Conservation (phyloP, 805 yeast species). For the Saturnispora serradocipensis region DNA sequence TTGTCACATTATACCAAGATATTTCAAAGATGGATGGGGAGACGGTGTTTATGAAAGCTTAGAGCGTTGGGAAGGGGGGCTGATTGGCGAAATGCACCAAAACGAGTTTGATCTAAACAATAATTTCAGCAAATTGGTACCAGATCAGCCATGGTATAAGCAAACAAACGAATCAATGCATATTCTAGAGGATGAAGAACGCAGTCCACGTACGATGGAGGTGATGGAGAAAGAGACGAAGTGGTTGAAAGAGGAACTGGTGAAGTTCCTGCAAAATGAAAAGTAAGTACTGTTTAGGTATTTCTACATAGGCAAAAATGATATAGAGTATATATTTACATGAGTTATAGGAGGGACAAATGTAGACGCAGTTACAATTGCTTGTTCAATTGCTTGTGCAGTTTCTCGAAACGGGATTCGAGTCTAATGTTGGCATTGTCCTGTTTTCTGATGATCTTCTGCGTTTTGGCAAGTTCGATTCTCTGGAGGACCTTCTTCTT, state of each 20-base stretch:
- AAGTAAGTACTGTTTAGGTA: neutral
- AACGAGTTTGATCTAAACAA: neutral
- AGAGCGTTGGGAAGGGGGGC: slow-evolving; percentile 42
- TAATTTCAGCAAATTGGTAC: slow-evolving; percentile 23
- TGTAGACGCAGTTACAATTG: neutral
- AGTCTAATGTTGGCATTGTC: slow-evolving; percentile 11
- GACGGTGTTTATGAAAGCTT: slow-evolving; percentile 66
- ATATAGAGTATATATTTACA: neutral
- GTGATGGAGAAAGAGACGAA: slow-evolving; percentile 68
- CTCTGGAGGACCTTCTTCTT: slow-evolving; percentile 47
- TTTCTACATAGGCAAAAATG: neutral
- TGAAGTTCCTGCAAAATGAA: slow-evolving; percentile 17
- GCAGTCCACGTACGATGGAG: slow-evolving; percentile 49
- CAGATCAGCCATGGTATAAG: slow-evolving; percentile 27
- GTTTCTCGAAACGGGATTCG: slow-evolving; percentile 18
- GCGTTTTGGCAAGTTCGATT: slow-evolving; percentile 28
- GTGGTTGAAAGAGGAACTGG: slow-evolving; percentile 37
- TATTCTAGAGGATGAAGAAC: slow-evolving; percentile 39
- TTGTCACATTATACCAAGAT: slow-evolving; percentile 87
- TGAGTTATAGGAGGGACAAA: neutral
- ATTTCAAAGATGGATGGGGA: slow-evolving; percentile 46
- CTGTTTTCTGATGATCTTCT: slow-evolving; percentile 20
- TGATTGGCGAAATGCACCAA: neutral
- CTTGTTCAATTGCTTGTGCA: slow-evolving; percentile 14
- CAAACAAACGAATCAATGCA: slow-evolving; percentile 22